These are phyloP conservation scores for Claviceps pazoutovae DNA, from an alignment of 2,329 filamentous ascomycete species.

Conservation along the genomic window DNA sequence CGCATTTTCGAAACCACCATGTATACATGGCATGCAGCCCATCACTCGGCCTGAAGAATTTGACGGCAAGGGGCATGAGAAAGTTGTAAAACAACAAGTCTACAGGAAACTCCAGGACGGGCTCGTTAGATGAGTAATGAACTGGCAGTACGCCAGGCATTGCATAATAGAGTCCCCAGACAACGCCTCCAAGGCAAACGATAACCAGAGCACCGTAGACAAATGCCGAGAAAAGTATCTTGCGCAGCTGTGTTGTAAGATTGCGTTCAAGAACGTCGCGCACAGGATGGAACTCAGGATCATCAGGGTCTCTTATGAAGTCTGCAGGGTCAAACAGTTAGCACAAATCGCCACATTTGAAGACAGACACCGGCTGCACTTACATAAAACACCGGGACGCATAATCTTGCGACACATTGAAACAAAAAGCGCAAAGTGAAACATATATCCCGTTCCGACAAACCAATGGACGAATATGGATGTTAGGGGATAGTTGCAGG, in stretches of 20 bases:
- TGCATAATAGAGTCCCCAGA: conserved; percentile 69
- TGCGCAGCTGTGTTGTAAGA: conserved; percentile 81
- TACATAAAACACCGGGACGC: conserved; percentile 83
- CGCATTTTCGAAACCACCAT: conserved; percentile 92
- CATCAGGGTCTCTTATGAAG: conserved; percentile 95
- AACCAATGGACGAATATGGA: conserved; percentile 98
- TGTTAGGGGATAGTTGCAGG: conserved; percentile 64
- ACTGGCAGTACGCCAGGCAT: conserved; percentile 69
- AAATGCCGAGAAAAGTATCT: conserved; percentile 90
- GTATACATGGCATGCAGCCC: conserved; percentile 73
- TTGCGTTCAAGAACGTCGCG: conserved; percentile 91
- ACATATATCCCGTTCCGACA: conserved; percentile 97
- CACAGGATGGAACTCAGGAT: conserved; percentile 95
- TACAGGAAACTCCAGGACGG: conserved; percentile 84
- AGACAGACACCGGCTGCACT: conserved; percentile 22
- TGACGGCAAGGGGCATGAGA: conserved; percentile 75
- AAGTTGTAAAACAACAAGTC: conserved; percentile 96
- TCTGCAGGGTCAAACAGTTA: conserved; percentile 31
- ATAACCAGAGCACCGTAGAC: conserved; percentile 91
- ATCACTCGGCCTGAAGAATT: conserved; percentile 73
- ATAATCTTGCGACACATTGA: conserved; percentile 98
- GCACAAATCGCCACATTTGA: background rate
- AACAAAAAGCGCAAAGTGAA: conserved; percentile 96
- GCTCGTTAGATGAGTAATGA: conserved; percentile 84
- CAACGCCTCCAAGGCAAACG: conserved; percentile 83